Evolutionary conservation across 176 grass and related monocot genomes (phyloP), one percentile per base, ranked within the genome.

Genomic region (Carex scoparia): DNA sequence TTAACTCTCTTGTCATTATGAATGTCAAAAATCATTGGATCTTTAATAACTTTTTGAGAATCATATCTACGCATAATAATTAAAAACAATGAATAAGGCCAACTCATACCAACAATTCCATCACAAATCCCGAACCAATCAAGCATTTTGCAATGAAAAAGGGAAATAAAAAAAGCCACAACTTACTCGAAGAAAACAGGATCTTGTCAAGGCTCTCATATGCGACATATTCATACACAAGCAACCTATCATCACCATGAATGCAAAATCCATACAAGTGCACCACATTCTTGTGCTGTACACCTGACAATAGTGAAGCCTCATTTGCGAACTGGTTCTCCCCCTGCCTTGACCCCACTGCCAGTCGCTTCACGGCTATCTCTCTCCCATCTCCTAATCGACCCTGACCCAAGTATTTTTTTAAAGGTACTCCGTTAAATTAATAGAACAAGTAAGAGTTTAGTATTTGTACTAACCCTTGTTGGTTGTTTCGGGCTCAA

Each of bases 201-300:
- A 88, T 44, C 75, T 91, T 91, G 38, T 91, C 86, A 35, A 91
- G 89, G 82, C 85, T 84, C 81, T 90, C 81, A 79, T 90, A 85
- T 54, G 65, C 2, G 11, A 91, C 85, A 76, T 79, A 85, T 84
- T 91, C 89, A 73, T 91, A 91, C 55, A 91, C 89, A 44, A 91
- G 86, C 49, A 91, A 76, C 75, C 76, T 69, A 18, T 85, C 82
- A 42, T 83, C 38, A 54, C 77, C 89, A 23, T 87, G 77, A 8
- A 75, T 30, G 60, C 89, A 91, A 80, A 82, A 91, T 69, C 89
- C 89, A 61, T 88, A 82, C 77, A 91, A 84, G 57, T 77, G 72
- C 28, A 87, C 89, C 4, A 88, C 89, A 75, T 91, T 87, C 77
- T 82, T 91, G 33, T 91, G 89, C 60, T 91, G 86, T 80, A 91